A percentile compares a stretch with the other conserved stretches of the same genome.
phyloP scores from a whole-genome alignment of 306 rosid genomes.

The Carpinus fangiana region DNA sequence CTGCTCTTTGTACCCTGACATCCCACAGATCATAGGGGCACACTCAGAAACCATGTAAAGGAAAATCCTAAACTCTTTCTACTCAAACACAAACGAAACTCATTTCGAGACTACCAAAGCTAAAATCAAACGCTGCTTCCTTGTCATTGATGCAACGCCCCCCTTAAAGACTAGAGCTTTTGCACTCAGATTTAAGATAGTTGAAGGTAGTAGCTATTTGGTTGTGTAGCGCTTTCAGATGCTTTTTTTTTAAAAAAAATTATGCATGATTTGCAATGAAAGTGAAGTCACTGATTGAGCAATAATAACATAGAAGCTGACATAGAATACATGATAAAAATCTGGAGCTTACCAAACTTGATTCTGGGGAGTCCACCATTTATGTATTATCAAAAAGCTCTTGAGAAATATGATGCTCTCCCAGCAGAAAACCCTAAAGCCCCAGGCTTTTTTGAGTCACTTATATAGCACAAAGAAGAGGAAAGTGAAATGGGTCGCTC shows the following conservation, averaged over 20 bases:
- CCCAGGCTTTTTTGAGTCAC: conserved; percentile 24
- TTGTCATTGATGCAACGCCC: conserved; percentile 19
- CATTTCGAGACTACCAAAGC: conserved; percentile 30
- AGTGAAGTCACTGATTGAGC: conserved; percentile 18
- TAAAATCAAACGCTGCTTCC: conserved; percentile 3
- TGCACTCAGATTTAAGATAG: conserved; percentile 23
- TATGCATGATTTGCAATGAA: conserved; percentile 26
- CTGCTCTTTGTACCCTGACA: conserved; percentile 43
- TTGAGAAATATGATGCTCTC: background rate
- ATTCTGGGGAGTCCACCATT: conserved; percentile 34
- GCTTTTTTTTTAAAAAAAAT: background rate
- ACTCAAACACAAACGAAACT: conserved; percentile 42
- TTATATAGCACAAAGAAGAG: conserved; percentile 19
- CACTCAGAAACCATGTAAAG: conserved; percentile 16
- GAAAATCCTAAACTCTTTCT: conserved; percentile 16
- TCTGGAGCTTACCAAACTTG: conserved; percentile 50
- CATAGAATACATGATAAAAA: background rate
- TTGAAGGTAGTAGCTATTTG: conserved; percentile 25
- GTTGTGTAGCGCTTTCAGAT: background rate
- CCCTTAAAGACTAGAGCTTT: conserved; percentile 19
- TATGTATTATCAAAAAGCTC: conserved; percentile 19
- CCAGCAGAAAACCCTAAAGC: conserved; percentile 38
- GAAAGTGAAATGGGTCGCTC: conserved; percentile 40
- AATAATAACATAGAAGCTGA: conserved; percentile 13
- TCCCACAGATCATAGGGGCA: conserved; percentile 41